phyloP scores from a whole-genome alignment of 805 yeast genomes.

The Wickerhamomyces mucosus region DNA sequence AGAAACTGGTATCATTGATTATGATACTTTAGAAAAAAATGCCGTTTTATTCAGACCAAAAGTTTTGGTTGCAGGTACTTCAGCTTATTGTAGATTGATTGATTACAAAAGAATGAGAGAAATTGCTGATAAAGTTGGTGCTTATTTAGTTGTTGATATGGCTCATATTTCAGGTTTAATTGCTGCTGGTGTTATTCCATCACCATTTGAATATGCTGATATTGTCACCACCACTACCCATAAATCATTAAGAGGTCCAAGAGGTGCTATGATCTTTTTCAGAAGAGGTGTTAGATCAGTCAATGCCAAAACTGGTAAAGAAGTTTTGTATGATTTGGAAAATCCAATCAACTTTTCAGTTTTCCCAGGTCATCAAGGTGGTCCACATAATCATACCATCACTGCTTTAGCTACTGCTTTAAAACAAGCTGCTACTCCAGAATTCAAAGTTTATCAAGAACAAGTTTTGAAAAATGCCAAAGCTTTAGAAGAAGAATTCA shows the following conservation, averaged over 20 bases:
- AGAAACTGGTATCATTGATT: slow-evolving; percentile 85
- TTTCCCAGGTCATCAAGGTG: slow-evolving; percentile 99
- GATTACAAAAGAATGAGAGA: slow-evolving; percentile 86
- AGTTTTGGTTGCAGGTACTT: slow-evolving; percentile 92
- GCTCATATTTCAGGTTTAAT: slow-evolving; percentile 96
- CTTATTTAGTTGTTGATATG: slow-evolving; percentile 90
- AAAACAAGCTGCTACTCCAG: slow-evolving; percentile 85
- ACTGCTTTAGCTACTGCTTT: slow-evolving; percentile 93
- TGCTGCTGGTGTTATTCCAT: slow-evolving; percentile 88
- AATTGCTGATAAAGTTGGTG: slow-evolving; percentile 89
- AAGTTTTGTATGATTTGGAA: slow-evolving; percentile 79
- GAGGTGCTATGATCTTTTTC: slow-evolving; percentile 97
- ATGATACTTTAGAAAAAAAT: slow-evolving; percentile 74
- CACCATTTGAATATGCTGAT: slow-evolving; percentile 90
- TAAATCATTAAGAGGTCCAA: slow-evolving; percentile 96
- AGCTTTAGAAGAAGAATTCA: slow-evolving; percentile 62
- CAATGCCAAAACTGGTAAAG: slow-evolving; percentile 70
- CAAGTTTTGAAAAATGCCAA: slow-evolving; percentile 77
- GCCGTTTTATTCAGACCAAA: slow-evolving; percentile 89
- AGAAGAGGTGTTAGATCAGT: slow-evolving; percentile 86
- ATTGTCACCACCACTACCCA: slow-evolving; percentile 97
- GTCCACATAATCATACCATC: slow-evolving; percentile 98
- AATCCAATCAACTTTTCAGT: slow-evolving; percentile 90
- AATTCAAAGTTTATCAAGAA: slow-evolving; percentile 77
- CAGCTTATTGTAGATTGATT: slow-evolving; percentile 86